These are phyloP conservation scores for Encephalitozoon intestinalis DNA, from an alignment of 371 early-diverging fungal genomes.

Conservation along the genomic window DNA sequence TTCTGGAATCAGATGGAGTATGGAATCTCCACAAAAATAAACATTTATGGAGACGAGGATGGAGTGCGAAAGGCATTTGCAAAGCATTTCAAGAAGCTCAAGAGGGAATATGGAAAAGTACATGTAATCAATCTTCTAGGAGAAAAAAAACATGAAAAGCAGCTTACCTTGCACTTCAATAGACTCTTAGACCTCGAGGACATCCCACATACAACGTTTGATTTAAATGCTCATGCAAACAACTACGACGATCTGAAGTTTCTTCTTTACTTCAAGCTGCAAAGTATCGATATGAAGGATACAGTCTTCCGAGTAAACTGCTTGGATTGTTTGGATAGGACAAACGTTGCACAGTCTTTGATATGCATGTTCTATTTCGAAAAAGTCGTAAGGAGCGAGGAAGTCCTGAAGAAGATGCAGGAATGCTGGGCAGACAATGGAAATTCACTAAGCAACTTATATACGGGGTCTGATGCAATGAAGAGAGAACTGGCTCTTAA, in stretches of 20 bases:
- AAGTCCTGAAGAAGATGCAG: conserved; percentile 18
- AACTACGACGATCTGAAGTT: conserved; percentile 41
- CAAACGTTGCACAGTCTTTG: conserved; percentile 51
- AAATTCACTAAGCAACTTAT: conserved; percentile 42
- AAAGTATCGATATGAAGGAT: not conserved
- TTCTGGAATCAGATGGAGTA: conserved; percentile 48
- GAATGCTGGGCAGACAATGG: conserved; percentile 51
- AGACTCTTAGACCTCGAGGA: conserved; percentile 19
- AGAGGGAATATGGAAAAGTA: conserved; percentile 67
- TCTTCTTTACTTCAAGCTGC: conserved; percentile 23
- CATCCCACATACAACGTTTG: conserved; percentile 36
- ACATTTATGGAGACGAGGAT: conserved; percentile 63
- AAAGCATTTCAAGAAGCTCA: conserved; percentile 70
- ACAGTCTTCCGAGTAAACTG: conserved; percentile 50
- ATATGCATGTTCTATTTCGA: conserved; percentile 40
- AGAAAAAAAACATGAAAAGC: conserved; percentile 61
- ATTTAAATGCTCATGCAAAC: conserved; percentile 39
- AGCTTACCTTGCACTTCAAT: conserved; percentile 25
- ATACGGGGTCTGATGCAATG: conserved; percentile 53
- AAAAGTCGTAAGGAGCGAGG: not conserved
- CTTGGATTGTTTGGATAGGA: conserved; percentile 56
- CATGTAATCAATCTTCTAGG: conserved; percentile 73
- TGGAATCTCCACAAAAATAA: conserved; percentile 41
- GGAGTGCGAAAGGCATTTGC: conserved; percentile 70
- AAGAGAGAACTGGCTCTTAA: conserved; percentile 45